Conservation (phyloP, 768 basidiomycete genomes). For the Suillus spraguei region DNA sequence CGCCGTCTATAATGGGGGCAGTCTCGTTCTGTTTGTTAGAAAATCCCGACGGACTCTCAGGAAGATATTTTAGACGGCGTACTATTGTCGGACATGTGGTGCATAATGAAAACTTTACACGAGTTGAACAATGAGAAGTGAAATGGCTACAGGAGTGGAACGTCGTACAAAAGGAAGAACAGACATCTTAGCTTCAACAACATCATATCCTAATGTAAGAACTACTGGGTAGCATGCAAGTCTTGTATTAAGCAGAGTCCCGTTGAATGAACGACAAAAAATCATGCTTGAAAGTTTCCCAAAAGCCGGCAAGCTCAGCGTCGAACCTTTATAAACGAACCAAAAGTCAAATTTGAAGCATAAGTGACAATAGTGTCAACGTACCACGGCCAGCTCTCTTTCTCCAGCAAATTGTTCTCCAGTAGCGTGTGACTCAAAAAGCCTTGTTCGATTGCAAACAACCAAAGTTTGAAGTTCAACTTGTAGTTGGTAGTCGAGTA, state of each 20-base stretch:
- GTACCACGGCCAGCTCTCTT: constrained; percentile 2
- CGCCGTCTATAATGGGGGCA: background rate
- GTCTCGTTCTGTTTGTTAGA: background rate
- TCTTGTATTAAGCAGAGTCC: background rate
- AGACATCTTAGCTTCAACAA: background rate
- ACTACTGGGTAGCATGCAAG: background rate
- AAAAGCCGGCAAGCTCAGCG: background rate
- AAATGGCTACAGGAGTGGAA: background rate
- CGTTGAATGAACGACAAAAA: background rate
- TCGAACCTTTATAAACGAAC: constrained; percentile 1
- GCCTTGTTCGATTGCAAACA: background rate
- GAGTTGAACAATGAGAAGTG: background rate
- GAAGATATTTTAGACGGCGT: background rate
- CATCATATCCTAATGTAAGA: background rate
- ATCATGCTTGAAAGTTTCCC: background rate
- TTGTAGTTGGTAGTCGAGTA: constrained; percentile 9
- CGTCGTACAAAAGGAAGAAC: background rate
- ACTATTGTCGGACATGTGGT: background rate
- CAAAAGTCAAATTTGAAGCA: background rate
- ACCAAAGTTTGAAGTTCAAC: constrained; percentile 3
- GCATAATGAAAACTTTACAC: background rate
- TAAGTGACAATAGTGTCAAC: background rate
- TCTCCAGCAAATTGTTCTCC: background rate
- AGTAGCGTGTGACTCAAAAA: background rate
- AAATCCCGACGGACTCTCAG: background rate